A percentile compares a stretch with the other conserved stretches of the same genome.
Evolutionary conservation across 2,329 filamentous ascomycete genomes (phyloP).

Genomic region (Phialophora chinensis): DNA sequence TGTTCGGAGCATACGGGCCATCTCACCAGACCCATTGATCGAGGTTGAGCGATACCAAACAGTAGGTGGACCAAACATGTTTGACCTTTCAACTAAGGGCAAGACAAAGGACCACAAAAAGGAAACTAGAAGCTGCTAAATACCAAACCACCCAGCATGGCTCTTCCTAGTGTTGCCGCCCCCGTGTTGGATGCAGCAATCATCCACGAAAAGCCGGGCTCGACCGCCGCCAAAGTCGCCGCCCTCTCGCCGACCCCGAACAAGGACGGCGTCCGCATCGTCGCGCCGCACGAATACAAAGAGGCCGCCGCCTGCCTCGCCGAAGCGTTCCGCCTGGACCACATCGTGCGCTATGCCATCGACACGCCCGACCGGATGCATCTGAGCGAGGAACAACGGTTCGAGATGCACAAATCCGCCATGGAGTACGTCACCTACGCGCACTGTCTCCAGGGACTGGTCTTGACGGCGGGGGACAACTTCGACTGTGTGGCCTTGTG

Average conservation of each 20-base stretch:
- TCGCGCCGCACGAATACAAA: slow-evolving; percentile 71
- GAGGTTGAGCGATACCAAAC: slow-evolving; percentile 38
- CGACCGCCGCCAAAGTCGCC: slow-evolving; percentile 29
- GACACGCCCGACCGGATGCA: slow-evolving; percentile 70
- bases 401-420: slow-evolving; percentile 76
- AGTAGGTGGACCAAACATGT: slow-evolving; percentile 36
- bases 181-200: slow-evolving; percentile 38
- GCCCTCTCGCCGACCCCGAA: slow-evolving; percentile 42
- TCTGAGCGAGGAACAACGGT: slow-evolving; percentile 70
- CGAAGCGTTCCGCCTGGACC: slow-evolving; percentile 77
- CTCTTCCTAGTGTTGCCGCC: slow-evolving; percentile 36
- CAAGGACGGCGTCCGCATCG: slow-evolving; percentile 65
- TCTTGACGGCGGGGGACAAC: slow-evolving; percentile 74
- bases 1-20: slow-evolving; percentile 63
- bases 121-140: slow-evolving; percentile 27
- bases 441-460: slow-evolving; percentile 75
- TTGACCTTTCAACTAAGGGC: slow-evolving; percentile 32
- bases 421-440: slow-evolving; percentile 79
- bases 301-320: slow-evolving; percentile 74
- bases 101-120: slow-evolving; percentile 8
- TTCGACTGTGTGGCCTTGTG: slow-evolving; percentile 81
- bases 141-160: slow-evolving; percentile 35
- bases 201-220: slow-evolving; percentile 36
- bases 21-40: slow-evolving; percentile 55
- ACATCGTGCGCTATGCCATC: slow-evolving; percentile 71